Evolutionary conservation across 2,329 filamentous ascomycete genomes (phyloP).

Genomic region (Ophiostoma himal-ulmi): DNA sequence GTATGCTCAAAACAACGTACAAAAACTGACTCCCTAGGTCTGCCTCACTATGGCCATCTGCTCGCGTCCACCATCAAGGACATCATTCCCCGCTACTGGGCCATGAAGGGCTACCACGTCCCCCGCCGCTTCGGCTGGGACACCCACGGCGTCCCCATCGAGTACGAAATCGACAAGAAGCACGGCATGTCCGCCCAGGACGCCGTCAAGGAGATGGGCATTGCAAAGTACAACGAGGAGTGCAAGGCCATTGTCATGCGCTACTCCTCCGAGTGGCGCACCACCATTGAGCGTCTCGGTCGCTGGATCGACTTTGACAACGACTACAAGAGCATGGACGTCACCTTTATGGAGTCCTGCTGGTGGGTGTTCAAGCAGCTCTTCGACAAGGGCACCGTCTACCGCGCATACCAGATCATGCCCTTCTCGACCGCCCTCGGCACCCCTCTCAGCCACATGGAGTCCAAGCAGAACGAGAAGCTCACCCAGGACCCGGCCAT

Average conservation of each 20-base stretch:
- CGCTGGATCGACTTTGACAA: slow-evolving; percentile 98
- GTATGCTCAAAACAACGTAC: neutral
- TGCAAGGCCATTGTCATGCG: slow-evolving; percentile 92
- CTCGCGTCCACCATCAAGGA: slow-evolving; percentile 94
- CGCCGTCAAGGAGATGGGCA: slow-evolving; percentile 78
- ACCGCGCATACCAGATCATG: slow-evolving; percentile 88
- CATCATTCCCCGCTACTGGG: slow-evolving; percentile 94
- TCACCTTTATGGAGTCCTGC: slow-evolving; percentile 88
- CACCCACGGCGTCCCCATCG: slow-evolving; percentile 86
- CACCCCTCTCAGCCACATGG: slow-evolving; percentile 87
- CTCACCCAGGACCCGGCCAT: slow-evolving; percentile 87
- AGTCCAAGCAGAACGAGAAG: slow-evolving; percentile 91
- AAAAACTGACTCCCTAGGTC: slow-evolving; percentile 26
- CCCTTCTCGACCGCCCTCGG: slow-evolving; percentile 88
- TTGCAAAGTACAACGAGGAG: slow-evolving; percentile 86
- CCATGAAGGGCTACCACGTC: slow-evolving; percentile 68
- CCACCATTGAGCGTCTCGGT: slow-evolving; percentile 80
- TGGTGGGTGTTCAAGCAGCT: slow-evolving; percentile 98
- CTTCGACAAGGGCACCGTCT: slow-evolving; percentile 83
- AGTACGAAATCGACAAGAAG: slow-evolving; percentile 97
- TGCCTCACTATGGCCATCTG: slow-evolving; percentile 61
- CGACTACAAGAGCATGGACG: slow-evolving; percentile 96
- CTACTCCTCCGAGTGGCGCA: slow-evolving; percentile 78
- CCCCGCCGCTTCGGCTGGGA: slow-evolving; percentile 94
- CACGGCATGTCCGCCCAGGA: slow-evolving; percentile 77